A percentile compares a stretch with the other conserved stretches of the same genome.
Conservation (phyloP, 2,329 filamentous ascomycete genomes). For the Pseudocercospora fuligena region DNA sequence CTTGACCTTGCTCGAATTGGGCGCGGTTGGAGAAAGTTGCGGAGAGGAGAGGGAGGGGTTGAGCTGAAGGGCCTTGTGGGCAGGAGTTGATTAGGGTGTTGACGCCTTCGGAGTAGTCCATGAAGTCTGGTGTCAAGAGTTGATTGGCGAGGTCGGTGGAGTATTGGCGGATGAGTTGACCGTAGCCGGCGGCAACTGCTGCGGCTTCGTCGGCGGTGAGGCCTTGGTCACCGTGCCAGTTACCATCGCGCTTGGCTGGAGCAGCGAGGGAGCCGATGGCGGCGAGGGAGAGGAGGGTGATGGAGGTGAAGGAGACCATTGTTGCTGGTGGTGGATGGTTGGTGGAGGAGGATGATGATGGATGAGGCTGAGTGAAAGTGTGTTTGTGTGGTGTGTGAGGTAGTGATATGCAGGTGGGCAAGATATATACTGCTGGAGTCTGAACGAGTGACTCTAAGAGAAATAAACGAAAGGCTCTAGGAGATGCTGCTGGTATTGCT, state of each 20-base stretch:
- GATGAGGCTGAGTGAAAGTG: constrained; percentile 6
- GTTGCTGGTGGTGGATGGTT: neutral
- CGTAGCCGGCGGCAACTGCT: constrained; percentile 37
- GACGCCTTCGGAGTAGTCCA: constrained; percentile 41
- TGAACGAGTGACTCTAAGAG: constrained; percentile 21
- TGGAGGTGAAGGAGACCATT: constrained; percentile 15
- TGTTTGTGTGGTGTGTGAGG: neutral
- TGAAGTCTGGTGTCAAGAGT: constrained; percentile 35
- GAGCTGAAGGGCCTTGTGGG: constrained; percentile 35
- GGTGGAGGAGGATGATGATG: neutral
- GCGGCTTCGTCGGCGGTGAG: constrained; percentile 33
- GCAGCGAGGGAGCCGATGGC: constrained; percentile 13
- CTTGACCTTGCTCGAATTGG: constrained; percentile 38
- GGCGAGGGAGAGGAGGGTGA: constrained; percentile 12
- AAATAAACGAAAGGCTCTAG: constrained; percentile 15
- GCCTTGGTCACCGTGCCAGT: constrained; percentile 23
- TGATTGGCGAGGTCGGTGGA: constrained; percentile 32
- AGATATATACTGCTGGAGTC: constrained; percentile 15
- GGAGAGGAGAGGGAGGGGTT: constrained; percentile 27
- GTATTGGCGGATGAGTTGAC: constrained; percentile 38
- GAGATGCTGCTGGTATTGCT: constrained; percentile 12
- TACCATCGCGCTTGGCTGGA: constrained; percentile 13
- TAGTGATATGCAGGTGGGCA: neutral
- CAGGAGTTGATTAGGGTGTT: constrained; percentile 42
- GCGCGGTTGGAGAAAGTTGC: constrained; percentile 36